Evolutionary conservation across 2,329 filamentous ascomycete species (phyloP), one percentile per base, ranked within the genome.

Genomic region (Fusarium sterilihyphosum): DNA sequence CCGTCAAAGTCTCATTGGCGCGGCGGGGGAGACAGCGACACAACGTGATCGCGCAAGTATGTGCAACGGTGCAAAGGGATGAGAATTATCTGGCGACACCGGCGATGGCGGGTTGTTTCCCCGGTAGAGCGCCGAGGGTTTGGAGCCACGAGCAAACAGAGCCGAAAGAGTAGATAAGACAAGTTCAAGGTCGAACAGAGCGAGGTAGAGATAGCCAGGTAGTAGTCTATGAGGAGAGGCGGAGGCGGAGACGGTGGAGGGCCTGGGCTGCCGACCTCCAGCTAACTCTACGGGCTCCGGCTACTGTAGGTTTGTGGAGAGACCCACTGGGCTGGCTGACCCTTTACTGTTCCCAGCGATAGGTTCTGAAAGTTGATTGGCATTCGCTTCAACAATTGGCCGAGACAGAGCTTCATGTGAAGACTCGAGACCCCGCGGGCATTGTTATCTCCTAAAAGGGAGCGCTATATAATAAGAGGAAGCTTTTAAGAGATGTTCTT

Each of bases 1-100:
- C 71, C 70, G 77, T 80, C 80, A 80, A 75, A 71, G 77, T 74
- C 75, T 76, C 77, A 80, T 80, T 71, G 61, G 67, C 75, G 62
- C 66, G 64, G 71, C 60, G 71, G 67, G 72, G 65, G 43, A 60
- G 24, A 73, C 58, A 70, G 71, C 73, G 66, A 69, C 73, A 71
- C 68, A 67, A 67, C 61, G 50, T 58, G 57, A 62, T 70, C 54
- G 72, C 72, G 68, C 58, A 69, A 64, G 31, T 58, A 63, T 70
- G 70, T 63, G 73, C 57, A 66, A 74, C 69, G 35, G 50, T 41
- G 47, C 56, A 60, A 65, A 50, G 64, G 29, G 41, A 58, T 52
- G 52, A 60, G 63, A 26, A 49, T 20, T 26, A 37, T 33, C 35
- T 46, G 40, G 61, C 52, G 66, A 68, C 52, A 63, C 60, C 43